Conservation (phyloP, 2,329 filamentous ascomycete genomes). For the Colletotrichum falcatum region DNA sequence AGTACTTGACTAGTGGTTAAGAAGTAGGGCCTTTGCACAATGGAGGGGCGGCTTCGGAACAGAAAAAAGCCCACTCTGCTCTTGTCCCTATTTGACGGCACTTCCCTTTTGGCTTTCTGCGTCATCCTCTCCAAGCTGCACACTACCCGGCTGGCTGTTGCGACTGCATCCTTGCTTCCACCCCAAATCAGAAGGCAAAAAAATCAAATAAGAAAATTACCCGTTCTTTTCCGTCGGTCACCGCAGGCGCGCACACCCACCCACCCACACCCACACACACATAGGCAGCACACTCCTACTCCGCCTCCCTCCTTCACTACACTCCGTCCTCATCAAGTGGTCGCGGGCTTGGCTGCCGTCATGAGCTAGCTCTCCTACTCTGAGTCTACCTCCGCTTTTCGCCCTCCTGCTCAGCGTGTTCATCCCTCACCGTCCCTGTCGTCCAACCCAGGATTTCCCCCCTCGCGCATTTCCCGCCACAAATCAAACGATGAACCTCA, state of each 20-base stretch:
- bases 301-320: conserved; percentile 12
- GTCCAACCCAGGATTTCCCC: conserved; percentile 35
- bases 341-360: conserved; percentile 52
- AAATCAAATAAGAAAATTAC: conserved; percentile 23
- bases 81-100: conserved; percentile 28
- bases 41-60: conserved; percentile 36
- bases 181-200: conserved; percentile 20
- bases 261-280: conserved; percentile 9
- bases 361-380: conserved; percentile 50
- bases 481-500: conserved; percentile 51
- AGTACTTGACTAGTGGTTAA: conserved; percentile 35
- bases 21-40: conserved; percentile 12
- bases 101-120: conserved; percentile 27
- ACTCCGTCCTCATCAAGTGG: conserved; percentile 20
- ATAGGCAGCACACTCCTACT: conserved; percentile 20
- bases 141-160: conserved; percentile 27
- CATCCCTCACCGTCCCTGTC: conserved; percentile 16
- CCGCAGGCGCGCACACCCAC: conserved; percentile 1
- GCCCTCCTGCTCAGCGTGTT: conserved; percentile 30
- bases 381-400: conserved; percentile 36
- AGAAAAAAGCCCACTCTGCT: conserved; percentile 34
- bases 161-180: conserved; percentile 38
- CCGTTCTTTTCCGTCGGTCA: conserved; percentile 35
- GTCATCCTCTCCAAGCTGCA: conserved; percentile 31
- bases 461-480: conserved; percentile 38